Evolutionary conservation across 2,329 filamentous ascomycete genomes (phyloP).

Genomic region (Sclerotinia glacialis): DNA sequence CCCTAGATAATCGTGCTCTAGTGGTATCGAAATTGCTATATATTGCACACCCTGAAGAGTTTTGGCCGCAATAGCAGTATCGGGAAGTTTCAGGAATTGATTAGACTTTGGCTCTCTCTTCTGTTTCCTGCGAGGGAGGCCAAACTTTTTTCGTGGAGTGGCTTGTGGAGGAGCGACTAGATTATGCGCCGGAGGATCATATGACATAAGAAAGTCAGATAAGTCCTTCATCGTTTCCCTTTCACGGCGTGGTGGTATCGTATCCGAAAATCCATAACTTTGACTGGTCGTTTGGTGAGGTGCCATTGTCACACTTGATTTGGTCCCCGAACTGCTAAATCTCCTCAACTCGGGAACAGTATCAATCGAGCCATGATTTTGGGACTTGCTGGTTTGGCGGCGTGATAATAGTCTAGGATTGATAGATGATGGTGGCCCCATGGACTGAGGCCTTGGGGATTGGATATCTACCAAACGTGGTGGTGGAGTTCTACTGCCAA

Average conservation of each 20-base stretch:
- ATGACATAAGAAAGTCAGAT: conserved; percentile 50
- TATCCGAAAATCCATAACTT: conserved; percentile 6
- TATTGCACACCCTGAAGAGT: conserved; percentile 54
- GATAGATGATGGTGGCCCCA: background rate
- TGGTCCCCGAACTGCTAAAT: conserved; percentile 6
- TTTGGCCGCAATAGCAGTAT: conserved; percentile 54
- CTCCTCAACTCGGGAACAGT: conserved; percentile 9
- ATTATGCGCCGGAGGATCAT: conserved; percentile 50
- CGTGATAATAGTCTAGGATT: conserved; percentile 17
- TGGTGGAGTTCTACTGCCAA: background rate
- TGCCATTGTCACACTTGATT: background rate
- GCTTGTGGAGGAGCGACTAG: conserved; percentile 47
- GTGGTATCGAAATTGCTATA: conserved; percentile 60
- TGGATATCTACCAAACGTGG: background rate
- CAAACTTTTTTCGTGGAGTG: conserved; percentile 37
- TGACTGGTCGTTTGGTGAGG: background rate
- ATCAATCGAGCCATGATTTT: conserved; percentile 18
- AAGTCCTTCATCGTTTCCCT: conserved; percentile 40
- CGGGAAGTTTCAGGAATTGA: conserved; percentile 47
- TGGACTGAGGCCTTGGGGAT: background rate
- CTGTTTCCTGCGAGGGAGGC: conserved; percentile 40
- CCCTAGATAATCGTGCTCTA: conserved; percentile 48
- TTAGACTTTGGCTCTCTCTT: conserved; percentile 38
- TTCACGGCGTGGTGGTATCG: conserved; percentile 21
- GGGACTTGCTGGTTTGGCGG: conserved; percentile 8